Conservation (phyloP, 768 basidiomycete species). For the Russula ochroleuca region DNA sequence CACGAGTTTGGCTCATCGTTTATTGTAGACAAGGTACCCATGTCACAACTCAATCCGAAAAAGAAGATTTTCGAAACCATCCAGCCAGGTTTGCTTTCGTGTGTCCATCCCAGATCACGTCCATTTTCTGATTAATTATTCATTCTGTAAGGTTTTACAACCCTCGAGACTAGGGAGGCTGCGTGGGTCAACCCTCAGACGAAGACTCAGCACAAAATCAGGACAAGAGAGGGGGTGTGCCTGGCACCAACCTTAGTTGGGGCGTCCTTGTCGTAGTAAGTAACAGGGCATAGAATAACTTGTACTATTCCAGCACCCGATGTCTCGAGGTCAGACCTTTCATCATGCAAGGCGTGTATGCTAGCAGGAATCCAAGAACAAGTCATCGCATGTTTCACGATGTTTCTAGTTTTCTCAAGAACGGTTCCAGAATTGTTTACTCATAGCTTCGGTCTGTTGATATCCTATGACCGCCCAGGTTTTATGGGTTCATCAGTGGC, state of each 20-base stretch:
- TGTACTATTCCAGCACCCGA: not conserved
- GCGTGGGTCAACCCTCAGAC: slow-evolving; percentile 89
- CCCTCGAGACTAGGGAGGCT: slow-evolving; percentile 80
- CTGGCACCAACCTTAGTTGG: slow-evolving; percentile 77
- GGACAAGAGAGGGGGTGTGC: slow-evolving; percentile 82
- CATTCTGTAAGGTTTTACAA: slow-evolving; percentile 64
- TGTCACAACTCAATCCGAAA: slow-evolving; percentile 92
- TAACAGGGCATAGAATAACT: not conserved
- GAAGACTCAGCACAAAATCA: slow-evolving; percentile 74
- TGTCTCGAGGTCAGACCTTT: not conserved
- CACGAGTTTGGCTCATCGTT: not conserved
- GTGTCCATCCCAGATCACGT: not conserved
- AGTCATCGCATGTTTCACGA: not conserved
- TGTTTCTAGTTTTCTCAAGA: not conserved
- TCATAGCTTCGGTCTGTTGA: too few relatives aligned
- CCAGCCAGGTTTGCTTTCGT: slow-evolving; percentile 65
- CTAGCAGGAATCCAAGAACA: not conserved
- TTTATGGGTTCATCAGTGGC: not conserved
- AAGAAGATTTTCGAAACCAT: slow-evolving; percentile 99
- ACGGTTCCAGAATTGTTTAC: not conserved
- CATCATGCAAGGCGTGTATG: not conserved
- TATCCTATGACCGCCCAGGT: too few relatives aligned
- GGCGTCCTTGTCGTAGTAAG: slow-evolving; percentile 68
- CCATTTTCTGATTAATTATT: not conserved
- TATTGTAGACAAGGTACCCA: slow-evolving; percentile 52